Percentiles rank a stretch among this genome's conserved stretches.
phyloP scores from a whole-genome alignment of 192 early-diverging fungal genomes.

The Coemansia sp. region DNA sequence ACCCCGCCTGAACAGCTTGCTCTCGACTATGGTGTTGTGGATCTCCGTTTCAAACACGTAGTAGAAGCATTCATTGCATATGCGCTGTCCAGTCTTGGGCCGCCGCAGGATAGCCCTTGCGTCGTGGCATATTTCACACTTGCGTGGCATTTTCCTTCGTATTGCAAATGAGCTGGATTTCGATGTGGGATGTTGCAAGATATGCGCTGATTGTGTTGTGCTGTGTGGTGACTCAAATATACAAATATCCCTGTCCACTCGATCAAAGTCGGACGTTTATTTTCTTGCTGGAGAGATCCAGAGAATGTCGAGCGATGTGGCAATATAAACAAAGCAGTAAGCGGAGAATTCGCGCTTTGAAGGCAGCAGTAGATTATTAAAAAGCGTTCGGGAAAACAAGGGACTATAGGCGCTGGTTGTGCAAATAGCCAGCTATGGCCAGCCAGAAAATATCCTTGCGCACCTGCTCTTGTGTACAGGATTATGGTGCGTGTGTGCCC shows the following conservation, averaged over 20 bases:
- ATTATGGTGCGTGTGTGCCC: neutral
- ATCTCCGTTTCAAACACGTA: constrained; percentile 91
- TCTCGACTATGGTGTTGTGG: constrained; percentile 85
- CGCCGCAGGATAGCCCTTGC: constrained; percentile 83
- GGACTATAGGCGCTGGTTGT: neutral
- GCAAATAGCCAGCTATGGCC: neutral
- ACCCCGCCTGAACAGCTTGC: constrained; percentile 78
- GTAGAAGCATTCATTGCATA: constrained; percentile 92
- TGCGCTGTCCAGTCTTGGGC: constrained; percentile 87
- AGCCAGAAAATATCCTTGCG: neutral
- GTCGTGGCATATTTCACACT: constrained; percentile 69
- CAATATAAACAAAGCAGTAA: neutral
- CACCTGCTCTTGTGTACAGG: too few relatives aligned
- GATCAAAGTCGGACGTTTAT: too few relatives aligned
- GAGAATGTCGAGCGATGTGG: neutral
- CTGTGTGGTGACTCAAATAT: neutral
- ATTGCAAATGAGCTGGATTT: neutral
- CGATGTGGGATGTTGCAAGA: neutral
- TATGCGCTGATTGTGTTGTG: neutral
- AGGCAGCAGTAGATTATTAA: neutral
- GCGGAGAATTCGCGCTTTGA: neutral
- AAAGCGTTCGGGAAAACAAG: neutral
- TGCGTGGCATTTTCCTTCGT: constrained; percentile 51
- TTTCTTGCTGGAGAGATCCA: neutral
- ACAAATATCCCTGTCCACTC: too few relatives aligned